Percentiles rank a stretch among this genome's conserved stretches.
Conservation (phyloP, 2,329 filamentous ascomycete genomes). For the Raffaelea deltoideospora region DNA sequence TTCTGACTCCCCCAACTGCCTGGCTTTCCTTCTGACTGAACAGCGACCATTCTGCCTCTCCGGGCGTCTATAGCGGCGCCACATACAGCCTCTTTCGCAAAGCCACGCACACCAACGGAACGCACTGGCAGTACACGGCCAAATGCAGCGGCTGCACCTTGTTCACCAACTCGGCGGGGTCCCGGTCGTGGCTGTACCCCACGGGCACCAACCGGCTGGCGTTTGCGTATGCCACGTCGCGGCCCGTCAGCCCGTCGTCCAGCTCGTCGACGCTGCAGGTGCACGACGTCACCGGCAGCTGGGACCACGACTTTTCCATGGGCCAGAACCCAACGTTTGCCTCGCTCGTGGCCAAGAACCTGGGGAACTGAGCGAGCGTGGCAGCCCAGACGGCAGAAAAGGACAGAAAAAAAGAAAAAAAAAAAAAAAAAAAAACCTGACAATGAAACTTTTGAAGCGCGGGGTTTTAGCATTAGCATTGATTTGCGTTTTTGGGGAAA, state of each 20-base stretch:
- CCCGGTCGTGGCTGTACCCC: slow-evolving; percentile 11
- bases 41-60: slow-evolving; percentile 2
- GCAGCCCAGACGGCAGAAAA: neutral
- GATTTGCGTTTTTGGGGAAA: too few species aligned
- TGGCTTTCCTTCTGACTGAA: neutral
- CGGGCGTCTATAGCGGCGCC: slow-evolving; percentile 14
- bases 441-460: too few species aligned
- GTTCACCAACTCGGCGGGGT: slow-evolving; percentile 8
- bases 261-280: slow-evolving; percentile 9
- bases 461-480: too few species aligned
- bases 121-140: slow-evolving; percentile 25
- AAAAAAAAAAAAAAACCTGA: neutral
- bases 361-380: neutral
- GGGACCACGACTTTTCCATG: slow-evolving; percentile 13
- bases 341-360: slow-evolving; percentile 3
- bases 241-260: slow-evolving; percentile 10
- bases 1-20: too few species aligned
- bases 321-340: slow-evolving; percentile 12
- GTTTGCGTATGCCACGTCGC: slow-evolving; percentile 12
- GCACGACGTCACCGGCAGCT: slow-evolving; percentile 15
- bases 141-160: slow-evolving; percentile 23
- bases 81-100: slow-evolving; percentile 17
- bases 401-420: neutral
- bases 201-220: slow-evolving; percentile 14
- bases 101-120: slow-evolving; percentile 22